Evolutionary conservation across 257 asterid genomes (phyloP).

Genomic region (Lycium barbarum): DNA sequence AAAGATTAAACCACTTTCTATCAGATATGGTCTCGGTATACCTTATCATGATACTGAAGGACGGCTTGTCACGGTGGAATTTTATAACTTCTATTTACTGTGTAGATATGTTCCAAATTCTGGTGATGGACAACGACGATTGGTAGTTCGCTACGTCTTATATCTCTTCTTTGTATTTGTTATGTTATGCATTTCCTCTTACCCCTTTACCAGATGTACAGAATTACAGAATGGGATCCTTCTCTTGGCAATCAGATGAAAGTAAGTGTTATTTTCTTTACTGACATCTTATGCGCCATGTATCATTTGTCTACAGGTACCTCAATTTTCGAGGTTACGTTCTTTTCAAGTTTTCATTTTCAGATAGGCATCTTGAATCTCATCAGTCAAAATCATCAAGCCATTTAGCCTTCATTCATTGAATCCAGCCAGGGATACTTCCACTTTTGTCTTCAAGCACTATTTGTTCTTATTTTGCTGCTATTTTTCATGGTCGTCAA

Average conservation of each 20-base stretch:
- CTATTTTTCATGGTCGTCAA: background rate
- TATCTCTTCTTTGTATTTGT: background rate
- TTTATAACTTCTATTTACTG: conserved; percentile 73
- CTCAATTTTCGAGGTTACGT: background rate
- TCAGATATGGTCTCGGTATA: conserved; percentile 87
- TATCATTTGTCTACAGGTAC: background rate
- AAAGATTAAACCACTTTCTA: conserved; percentile 87
- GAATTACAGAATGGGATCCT: conserved; percentile 84
- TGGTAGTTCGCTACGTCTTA: conserved; percentile 50
- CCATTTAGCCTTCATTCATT: background rate
- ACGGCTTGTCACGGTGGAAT: conserved; percentile 89
- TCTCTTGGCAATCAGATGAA: conserved; percentile 84
- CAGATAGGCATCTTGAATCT: background rate
- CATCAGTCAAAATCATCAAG: background rate
- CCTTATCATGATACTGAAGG: conserved; percentile 95
- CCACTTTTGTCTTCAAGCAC: background rate
- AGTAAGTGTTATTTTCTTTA: conserved; percentile 55
- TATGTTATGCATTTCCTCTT: background rate
- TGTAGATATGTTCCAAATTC: conserved; percentile 91
- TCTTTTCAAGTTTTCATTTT: background rate
- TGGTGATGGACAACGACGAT: conserved; percentile 88
- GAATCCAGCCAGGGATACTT: background rate
- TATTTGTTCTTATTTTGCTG: background rate
- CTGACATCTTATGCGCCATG: background rate
- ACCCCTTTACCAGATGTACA: conserved; percentile 63